A percentile compares a stretch with the other conserved stretches of the same genome.
phyloP scores from a whole-genome alignment of 345 rosid species.

The Streptanthus diversifolius region DNA sequence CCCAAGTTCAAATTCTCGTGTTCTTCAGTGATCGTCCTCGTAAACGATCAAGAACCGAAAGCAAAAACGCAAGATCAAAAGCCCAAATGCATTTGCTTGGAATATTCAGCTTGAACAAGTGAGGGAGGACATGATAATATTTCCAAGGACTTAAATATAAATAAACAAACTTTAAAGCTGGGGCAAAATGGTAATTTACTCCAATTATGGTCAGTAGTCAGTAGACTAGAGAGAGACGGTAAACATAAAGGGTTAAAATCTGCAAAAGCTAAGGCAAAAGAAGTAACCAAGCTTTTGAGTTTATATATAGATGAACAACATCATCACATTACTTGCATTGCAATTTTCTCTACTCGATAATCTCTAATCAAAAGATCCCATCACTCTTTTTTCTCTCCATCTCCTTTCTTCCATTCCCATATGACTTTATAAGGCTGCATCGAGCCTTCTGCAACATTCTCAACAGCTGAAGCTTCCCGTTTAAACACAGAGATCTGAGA shows the following conservation, averaged over 20 bases:
- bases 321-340: not conserved
- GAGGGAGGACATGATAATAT: not conserved
- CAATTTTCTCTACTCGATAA: not conserved
- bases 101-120: not conserved
- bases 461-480: constrained; percentile 20
- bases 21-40: not conserved
- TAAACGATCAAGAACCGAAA: constrained; percentile 7
- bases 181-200: not conserved
- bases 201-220: not conserved
- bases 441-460: not conserved
- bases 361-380: not conserved
- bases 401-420: constrained; percentile 71
- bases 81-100: not conserved
- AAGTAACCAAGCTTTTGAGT: constrained; percentile 1
- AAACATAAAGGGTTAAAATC: not conserved
- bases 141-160: not conserved
- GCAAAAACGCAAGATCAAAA: not conserved
- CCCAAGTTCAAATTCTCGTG: not conserved
- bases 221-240: not conserved
- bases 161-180: not conserved
- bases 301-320: not conserved
- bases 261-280: constrained; percentile 5
- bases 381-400: constrained; percentile 1
- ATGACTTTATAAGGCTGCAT: constrained; percentile 44
- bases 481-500: constrained; percentile 84